Evolutionary conservation across 164 flowering plant species (phyloP), one percentile per base, ranked within the genome.

Genomic region (Kingdonia uniflora): DNA sequence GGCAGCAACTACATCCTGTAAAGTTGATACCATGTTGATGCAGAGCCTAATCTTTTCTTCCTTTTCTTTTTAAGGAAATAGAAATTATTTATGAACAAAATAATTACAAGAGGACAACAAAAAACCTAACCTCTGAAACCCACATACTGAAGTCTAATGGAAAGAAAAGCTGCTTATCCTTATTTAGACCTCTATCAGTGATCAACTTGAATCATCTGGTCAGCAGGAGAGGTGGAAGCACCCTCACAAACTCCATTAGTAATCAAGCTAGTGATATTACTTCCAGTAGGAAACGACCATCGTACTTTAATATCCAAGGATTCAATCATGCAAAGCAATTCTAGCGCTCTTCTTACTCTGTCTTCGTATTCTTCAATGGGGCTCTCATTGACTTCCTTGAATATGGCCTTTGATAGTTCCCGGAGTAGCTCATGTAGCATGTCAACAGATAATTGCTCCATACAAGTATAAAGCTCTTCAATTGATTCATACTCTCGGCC

Each of bases 341-440:
- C 35, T 42, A 56, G 14, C 4, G 26, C 51, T 16, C 14, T 21
- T 23, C 46, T 22, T 0, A 39, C 35, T 5, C 23, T 57, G 21
- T 37, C 44, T 48, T 57, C 45, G 6, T 22, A 39, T 22, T 47
- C 60, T 39, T 48, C 38, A n/a, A 40, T 17, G 13, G 52, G 35
- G 29, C 60, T 57, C 46, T 57, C 62, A n/a, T 8, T n/a, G 13
- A 57, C 35, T n/a, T 57, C 46, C 16, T 41, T 57, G 47, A 40
- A 14, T 49, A 57, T 57, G 3, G 48, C 47, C 1, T 14, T 12
- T 39, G 61, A 46, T 7, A 57, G 61, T 39, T 22, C 17, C 21
- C 14, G 14, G 7, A 49, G 61, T 22, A 49, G 39, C 4, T 2
- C 51, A 19, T 40, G 53, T 16, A 57, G 12, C 54, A 57, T 24